These are phyloP conservation scores for Trichoderma afroharzianum DNA, from an alignment of 2,329 filamentous ascomycete genomes.

Conservation along the genomic window DNA sequence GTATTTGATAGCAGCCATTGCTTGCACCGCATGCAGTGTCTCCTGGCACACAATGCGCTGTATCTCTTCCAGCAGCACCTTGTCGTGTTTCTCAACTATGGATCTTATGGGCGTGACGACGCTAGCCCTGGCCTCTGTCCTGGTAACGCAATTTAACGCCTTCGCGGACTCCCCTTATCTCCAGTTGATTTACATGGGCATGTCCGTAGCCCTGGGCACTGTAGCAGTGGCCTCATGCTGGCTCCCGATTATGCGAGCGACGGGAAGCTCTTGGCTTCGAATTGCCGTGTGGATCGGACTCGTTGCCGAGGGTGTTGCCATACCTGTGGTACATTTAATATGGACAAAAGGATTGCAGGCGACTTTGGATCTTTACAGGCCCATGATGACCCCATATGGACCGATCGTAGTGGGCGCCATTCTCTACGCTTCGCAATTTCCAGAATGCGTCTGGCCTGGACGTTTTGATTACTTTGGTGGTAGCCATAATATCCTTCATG, in stretches of 20 bases:
- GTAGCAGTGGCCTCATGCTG: not conserved
- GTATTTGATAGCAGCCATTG: not conserved
- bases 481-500: conserved; percentile 6
- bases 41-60: not conserved
- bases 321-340: not conserved
- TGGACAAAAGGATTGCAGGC: not conserved
- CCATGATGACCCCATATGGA: not conserved
- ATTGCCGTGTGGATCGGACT: not conserved
- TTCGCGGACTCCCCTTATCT: not conserved
- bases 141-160: not conserved
- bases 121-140: not conserved
- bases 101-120: not conserved
- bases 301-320: not conserved
- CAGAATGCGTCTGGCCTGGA: not conserved
- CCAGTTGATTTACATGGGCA: not conserved
- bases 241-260: not conserved
- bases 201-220: not conserved
- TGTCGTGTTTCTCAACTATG: not conserved
- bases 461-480: not conserved
- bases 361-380: not conserved
- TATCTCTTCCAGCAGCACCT: not conserved
- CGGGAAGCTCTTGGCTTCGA: not conserved
- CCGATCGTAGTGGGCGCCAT: not conserved
- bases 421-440: not conserved
- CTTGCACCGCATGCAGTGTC: not conserved